Conservation (phyloP, 257 asterid species). For the Lavandula angustifolia region DNA sequence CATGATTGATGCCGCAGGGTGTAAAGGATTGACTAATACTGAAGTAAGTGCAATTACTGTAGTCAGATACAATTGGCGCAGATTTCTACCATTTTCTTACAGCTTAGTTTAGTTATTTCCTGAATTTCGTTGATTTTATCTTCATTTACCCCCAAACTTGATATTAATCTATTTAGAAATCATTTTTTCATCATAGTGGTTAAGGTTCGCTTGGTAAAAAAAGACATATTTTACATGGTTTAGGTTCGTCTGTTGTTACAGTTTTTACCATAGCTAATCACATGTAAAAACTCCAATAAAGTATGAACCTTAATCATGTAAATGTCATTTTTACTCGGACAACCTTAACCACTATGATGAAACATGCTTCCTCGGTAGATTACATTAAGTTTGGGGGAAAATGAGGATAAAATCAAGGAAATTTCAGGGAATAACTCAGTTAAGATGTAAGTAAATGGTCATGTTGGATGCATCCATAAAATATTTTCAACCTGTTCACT, state of each 20-base stretch:
- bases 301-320: too few relatives aligned
- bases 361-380: too few relatives aligned
- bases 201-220: too few relatives aligned
- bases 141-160: background rate
- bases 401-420: too few relatives aligned
- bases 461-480: background rate
- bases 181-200: background rate
- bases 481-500: conserved; percentile 21
- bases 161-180: background rate
- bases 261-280: background rate
- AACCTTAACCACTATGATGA: too few relatives aligned
- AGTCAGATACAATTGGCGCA: conserved; percentile 18
- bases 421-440: too few relatives aligned
- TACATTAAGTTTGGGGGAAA: too few relatives aligned
- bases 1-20: conserved; percentile 81
- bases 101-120: conserved; percentile 3
- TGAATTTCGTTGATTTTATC: conserved; percentile 11
- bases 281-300: too few relatives aligned
- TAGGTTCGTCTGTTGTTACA: background rate
- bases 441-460: too few relatives aligned
- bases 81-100: conserved; percentile 11
- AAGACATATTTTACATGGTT: background rate
- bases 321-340: too few relatives aligned
- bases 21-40: conserved; percentile 66
- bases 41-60: conserved; percentile 55